Evolutionary conservation across 23 red algal species (phyloP), one percentile per base, ranked within the genome.

Genomic region (Gracilaria caudata): DNA sequence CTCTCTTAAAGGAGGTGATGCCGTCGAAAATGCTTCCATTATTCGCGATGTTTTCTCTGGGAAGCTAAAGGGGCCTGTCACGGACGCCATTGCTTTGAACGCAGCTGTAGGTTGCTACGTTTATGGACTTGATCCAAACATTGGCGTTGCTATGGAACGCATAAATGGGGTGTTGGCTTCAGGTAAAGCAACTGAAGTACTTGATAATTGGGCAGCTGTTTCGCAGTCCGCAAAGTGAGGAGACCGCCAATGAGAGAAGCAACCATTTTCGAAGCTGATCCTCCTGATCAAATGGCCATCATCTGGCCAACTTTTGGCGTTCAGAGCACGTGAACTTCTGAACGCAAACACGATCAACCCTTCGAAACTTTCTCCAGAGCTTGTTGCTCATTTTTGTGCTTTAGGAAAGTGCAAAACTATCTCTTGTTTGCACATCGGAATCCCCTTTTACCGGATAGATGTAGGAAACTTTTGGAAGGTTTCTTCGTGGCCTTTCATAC

Each of bases 11-110:
- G 97, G 97, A 24, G 97, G 88, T 53, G 97, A 94, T 87, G 74
- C 89, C 39, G 60, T 16, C 7, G 56, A 89, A 23, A 99, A 99
- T 70, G 97, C 89, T 7, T 51, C 19, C 47, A 92, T 90, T 39
- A 72, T 99, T 25, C 54, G 82, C 6, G 36, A 91, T 14, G 79
- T 91, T 21, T 39, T 95, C 7, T 45, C 56, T 44, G 97, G 97
- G 23, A 39, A 79, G 45, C 23, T 73, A 30, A 54, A 84, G 32
- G 92, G 93, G 16, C 75, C 97, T 14, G 91, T 99, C 16, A 78
- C 80, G 44, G 90, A 99, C 64, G 92, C 94, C 34, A 89, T 99
- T 36, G 84, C 81, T 47, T 59, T 99, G 25, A 99, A 99, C 79
- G 94, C 93, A 61, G 97, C 87, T 20, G 97, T 78, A 28, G 97